Conservation (phyloP, 1,139 yeast species). For the Debaryomycetaceae sp. region DNA sequence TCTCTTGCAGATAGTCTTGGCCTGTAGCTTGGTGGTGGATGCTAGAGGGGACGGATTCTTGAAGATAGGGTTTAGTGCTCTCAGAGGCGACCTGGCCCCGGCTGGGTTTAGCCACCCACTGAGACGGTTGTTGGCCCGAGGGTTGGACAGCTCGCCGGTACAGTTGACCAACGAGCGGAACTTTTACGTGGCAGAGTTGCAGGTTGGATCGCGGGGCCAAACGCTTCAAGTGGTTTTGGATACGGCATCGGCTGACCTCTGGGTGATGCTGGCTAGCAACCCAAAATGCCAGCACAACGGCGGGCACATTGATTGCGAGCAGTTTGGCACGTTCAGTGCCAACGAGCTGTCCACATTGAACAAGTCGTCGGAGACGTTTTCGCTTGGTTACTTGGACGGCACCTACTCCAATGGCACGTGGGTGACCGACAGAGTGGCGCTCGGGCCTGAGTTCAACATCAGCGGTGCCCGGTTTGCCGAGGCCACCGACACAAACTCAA, state of each 20-base stretch:
- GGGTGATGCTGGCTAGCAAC: conserved; percentile 28
- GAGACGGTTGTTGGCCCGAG: too few species aligned
- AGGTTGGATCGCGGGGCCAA: conserved; percentile 34
- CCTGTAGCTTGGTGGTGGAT: too few species aligned
- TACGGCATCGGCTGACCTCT: conserved; percentile 43
- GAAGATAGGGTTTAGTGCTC: conserved; percentile 18
- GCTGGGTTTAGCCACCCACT: conserved; percentile 9
- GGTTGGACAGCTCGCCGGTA: not conserved
- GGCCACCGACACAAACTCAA: conserved; percentile 49
- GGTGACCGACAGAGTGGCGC: conserved; percentile 51
- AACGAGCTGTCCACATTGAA: conserved; percentile 41
- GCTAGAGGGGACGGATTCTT: conserved; percentile 19
- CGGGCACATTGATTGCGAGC: conserved; percentile 27
- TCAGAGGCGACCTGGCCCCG: conserved; percentile 14
- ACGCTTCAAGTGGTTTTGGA: conserved; percentile 28
- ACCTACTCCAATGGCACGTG: conserved; percentile 39
- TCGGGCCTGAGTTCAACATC: conserved; percentile 22
- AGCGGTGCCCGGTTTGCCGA: conserved; percentile 49
- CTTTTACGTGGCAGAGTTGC: conserved; percentile 24
- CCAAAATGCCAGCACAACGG: conserved; percentile 21
- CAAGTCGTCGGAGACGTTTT: conserved; percentile 37
- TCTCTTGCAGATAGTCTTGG: too few species aligned
- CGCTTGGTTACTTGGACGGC: conserved; percentile 28
- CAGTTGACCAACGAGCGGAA: conserved; percentile 12
- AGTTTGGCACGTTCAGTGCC: conserved; percentile 49